Base-by-base conservation (phyloP, 768 basidiomycete genomes). In the Boletellus sp. region DNA sequence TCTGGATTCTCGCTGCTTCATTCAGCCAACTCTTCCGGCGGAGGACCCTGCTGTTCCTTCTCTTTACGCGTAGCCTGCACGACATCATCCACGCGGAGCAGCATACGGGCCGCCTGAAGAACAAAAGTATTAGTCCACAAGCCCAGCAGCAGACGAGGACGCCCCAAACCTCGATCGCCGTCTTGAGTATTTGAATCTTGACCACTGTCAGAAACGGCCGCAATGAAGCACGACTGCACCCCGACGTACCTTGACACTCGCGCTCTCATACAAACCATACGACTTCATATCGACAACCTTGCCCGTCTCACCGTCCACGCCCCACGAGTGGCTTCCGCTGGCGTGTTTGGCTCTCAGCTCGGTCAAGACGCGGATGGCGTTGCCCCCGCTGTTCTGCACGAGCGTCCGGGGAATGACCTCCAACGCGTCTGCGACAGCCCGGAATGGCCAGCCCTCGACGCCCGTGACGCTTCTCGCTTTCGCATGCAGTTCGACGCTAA, bases 331-430 rank as follows among this genome's bases (percentile, higher is more conserved):
- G 61, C 94, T 89, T 3, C 94, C 94, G 47, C 82, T 88, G 4
- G 91, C 92, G 60, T 98, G 95, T 68, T 96, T 97, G 2, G 94
- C 95, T 75, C 96, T 80, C 45, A 99, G 76, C 70, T 94, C 93
- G 0, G 96, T 98, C 68, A 98, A 70, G 11, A 89, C 86, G 44
- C 96, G 76, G 57, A 98, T 97, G 6, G 85, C 91, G 69, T 97
- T 98, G 1, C 94, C 96, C 6, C 96, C 94, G 24, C 83, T 83
- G 70, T 99, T 99, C 69, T 98, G 94, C 16, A 94, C 84, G 56
- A 99, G 74, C 28, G 94, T 97, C 50, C 95, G 73, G 3, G 96
- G 96, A 57, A 98, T 95, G 48, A 98, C 92, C 70, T 98, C 95
- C 80, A 98, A 85, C 28, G 96, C 94, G 59, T 98, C 95, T 0